These are phyloP conservation scores for Strobilomyces dryophilus DNA, from an alignment of 768 basidiomycete genomes.

Conservation along the genomic window DNA sequence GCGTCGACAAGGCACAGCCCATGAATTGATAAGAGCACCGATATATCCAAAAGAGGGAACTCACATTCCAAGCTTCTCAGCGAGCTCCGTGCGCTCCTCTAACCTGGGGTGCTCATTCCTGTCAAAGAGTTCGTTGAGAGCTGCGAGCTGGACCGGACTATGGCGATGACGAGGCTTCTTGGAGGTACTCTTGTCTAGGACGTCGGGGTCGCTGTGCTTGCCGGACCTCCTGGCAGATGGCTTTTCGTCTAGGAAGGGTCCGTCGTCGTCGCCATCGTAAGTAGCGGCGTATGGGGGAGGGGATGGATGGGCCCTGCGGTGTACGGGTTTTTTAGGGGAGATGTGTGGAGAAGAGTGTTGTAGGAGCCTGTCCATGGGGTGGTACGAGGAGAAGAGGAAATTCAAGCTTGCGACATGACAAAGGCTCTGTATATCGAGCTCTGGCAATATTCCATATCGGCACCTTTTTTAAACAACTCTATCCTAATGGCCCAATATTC, in stretches of 20 bases:
- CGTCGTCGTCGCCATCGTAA: constrained; percentile 22
- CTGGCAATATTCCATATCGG: constrained; percentile 38
- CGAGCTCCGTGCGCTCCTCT: constrained; percentile 62
- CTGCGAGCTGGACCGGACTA: constrained; percentile 64
- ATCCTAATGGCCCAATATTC: constrained; percentile 27
- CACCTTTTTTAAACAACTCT: constrained; percentile 33
- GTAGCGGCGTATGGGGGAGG: constrained; percentile 5
- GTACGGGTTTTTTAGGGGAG: constrained; percentile 10
- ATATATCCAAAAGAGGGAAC: constrained; percentile 34
- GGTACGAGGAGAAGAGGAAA: constrained; percentile 28
- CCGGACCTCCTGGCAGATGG: constrained; percentile 18
- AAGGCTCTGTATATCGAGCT: constrained; percentile 38
- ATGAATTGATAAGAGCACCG: constrained; percentile 17
- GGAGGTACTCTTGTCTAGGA: constrained; percentile 19
- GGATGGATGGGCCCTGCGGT: constrained; percentile 9
- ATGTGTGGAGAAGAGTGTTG: constrained; percentile 12
- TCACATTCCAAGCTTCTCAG: constrained; percentile 73
- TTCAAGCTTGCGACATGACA: constrained; percentile 36
- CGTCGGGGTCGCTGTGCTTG: constrained; percentile 24
- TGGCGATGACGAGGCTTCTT: constrained; percentile 84
- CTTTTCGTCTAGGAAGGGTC: constrained; percentile 22
- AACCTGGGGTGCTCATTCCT: constrained; percentile 71
- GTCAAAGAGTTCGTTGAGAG: constrained; percentile 76
- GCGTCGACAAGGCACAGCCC: constrained; percentile 8
- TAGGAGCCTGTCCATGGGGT: constrained; percentile 23